Base-by-base conservation (phyloP, 495 filamentous ascomycete genomes). In the Penicillium samsonianum region DNA sequence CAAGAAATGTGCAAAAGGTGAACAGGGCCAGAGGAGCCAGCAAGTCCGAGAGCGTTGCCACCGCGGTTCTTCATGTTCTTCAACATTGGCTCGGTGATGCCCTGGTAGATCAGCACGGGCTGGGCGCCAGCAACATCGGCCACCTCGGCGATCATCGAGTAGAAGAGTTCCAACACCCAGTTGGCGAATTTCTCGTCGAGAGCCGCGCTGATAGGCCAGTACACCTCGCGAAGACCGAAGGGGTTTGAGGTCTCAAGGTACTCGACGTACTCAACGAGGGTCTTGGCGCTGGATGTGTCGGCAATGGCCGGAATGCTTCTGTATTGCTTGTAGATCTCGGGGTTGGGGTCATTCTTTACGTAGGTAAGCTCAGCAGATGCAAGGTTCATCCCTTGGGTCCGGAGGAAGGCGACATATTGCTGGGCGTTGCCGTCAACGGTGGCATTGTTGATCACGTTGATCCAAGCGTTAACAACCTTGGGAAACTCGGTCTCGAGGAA, bases 21-120 rank as follows among this genome's bases (percentile, higher is more conserved):
- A 14, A 82, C 60, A 4, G 77, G 76, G 2, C 70, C 71, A 5
- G 68, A 57, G 0, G 74, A 67, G 0, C 64, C 58, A 5, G 77
- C 67, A 0, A 86, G 58, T 4, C 83, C 83, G 16, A 87, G 65
- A 5, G 79, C 71, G 58, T 86, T 85, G 0, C 80, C 82, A 5
- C 82, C 82, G 23, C 65, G 67, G 14, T 69, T 73, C 16, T 61
- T 57, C 57, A 76, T 78, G 25, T 75, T 68, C 9, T 71, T 55
- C 10, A 73, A 72, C 26, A 74, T 73, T 6, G 65, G 50, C 20
- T 47, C 67, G 3, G 75, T 76, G 28, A 84, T 67, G 4, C 73
- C 78, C 53, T 84, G 82, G 62, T 81, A 75, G 31, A 80, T 59
- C 19, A 78, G 65, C 2, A 78, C 76, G 0, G 78, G 77, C 17